Evolutionary conservation across 306 rosid genomes (phyloP).

Genomic region (Notholithocarpus densiflorus): DNA sequence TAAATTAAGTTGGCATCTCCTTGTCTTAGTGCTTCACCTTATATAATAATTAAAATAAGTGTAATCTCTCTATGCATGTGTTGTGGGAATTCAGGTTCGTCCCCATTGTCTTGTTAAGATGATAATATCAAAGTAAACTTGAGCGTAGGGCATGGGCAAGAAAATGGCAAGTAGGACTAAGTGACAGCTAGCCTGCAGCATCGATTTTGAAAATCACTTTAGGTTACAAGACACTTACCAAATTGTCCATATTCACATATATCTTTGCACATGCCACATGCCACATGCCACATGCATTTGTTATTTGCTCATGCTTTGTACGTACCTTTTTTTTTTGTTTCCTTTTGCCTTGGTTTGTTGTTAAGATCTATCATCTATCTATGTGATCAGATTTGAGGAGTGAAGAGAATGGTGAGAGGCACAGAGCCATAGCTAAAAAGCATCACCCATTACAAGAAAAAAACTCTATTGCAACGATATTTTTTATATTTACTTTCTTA

Average conservation of each 20-base stretch:
- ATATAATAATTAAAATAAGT: slow-evolving; percentile 13
- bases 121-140: slow-evolving; percentile 26
- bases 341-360: too few species aligned
- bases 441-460: too few species aligned
- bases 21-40: slow-evolving; percentile 26
- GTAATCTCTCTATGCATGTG: neutral
- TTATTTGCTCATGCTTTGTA: too few species aligned
- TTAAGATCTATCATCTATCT: too few species aligned
- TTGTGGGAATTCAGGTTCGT: slow-evolving; percentile 33
- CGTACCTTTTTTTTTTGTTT: too few species aligned
- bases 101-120: slow-evolving; percentile 31
- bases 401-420: too few species aligned
- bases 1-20: slow-evolving; percentile 13
- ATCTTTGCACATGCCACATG: too few species aligned
- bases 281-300: too few species aligned
- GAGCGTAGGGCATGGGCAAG: slow-evolving; percentile 11
- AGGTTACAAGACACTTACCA: neutral
- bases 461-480: too few species aligned
- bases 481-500: too few species aligned
- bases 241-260: neutral
- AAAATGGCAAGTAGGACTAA: neutral
- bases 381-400: too few species aligned
- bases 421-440: too few species aligned
- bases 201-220: neutral
- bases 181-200: neutral